A percentile compares a stretch with the other conserved stretches of the same genome.
Evolutionary conservation across 2,329 filamentous ascomycete species (phyloP).

Genomic region (Ophiostoma quercus): DNA sequence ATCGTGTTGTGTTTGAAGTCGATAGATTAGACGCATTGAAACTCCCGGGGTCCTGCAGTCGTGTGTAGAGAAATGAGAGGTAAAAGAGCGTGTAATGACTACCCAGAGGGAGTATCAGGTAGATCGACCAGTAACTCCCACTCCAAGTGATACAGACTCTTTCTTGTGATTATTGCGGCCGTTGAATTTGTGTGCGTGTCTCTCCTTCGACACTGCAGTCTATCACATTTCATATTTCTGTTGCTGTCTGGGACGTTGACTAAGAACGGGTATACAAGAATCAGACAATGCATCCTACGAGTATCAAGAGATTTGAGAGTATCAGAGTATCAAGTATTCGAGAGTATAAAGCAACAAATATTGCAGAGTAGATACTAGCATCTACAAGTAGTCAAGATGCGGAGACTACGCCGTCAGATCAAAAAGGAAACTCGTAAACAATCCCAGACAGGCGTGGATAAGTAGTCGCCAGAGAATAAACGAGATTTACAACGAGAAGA

Average conservation of each 20-base stretch:
- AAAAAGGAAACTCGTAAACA: neutral
- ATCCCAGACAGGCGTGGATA: neutral
- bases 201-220: neutral
- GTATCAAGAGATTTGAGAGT: too few relatives aligned
- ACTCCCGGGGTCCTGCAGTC: too few relatives aligned
- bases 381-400: neutral
- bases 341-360: too few relatives aligned
- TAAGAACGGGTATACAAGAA: neutral
- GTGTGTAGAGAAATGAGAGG: too few relatives aligned
- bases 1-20: neutral
- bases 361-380: neutral
- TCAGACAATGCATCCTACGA: neutral
- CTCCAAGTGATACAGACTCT: neutral
- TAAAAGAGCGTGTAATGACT: neutral
- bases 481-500: neutral
- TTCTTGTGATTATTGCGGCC: constrained; percentile 1
- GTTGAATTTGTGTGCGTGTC: constrained; percentile 8
- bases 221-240: neutral
- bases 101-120: too few relatives aligned
- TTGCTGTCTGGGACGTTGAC: neutral
- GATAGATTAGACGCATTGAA: neutral
- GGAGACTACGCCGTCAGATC: neutral
- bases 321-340: too few relatives aligned
- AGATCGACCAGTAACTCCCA: too few relatives aligned
- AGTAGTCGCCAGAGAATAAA: neutral